Base-by-base conservation (phyloP, 257 asterid genomes). In the Ligustrum vulgare region DNA sequence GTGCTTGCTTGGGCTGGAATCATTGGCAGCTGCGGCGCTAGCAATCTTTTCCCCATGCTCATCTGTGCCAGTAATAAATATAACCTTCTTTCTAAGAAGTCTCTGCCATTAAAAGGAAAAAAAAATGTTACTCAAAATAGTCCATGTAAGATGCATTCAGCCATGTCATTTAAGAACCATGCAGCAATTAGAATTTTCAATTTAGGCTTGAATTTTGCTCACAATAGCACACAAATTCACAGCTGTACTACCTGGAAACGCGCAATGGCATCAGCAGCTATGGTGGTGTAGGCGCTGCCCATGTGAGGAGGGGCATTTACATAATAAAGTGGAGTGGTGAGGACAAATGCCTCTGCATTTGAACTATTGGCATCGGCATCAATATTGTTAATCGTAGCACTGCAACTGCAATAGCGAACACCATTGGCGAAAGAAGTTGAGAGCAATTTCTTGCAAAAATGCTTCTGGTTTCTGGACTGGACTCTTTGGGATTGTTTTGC, bases 21-120 rank as follows among this genome's bases (percentile, higher is more conserved):
- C 97, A 79, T 72, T 86, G 47, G 87, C 94, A 81, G 89, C 93
- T 20, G 98, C 96, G 28, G 99, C 96, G 75, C 72, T 85, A 69
- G 99, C 95, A 83, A 94, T 94, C 89, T 94, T 94, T 62, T 94
- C 99, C 2, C 99, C 99, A 36, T 92, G 99, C 85, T 94, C 99
- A 65, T 94, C 99, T 6, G 99, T 94, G 77, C 99, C 99, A 23
- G 98, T 92, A 72, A 92, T 79, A 63, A 94, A 94, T 77, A 91
- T 82, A 79, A 94, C 96, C 83, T 87, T 89, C 85, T 86, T 94
- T 62, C 89, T 95, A 0, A 80, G 79, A 83, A 94, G 97, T 85
- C 99, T 91, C 99, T 94, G 83, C 75, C 71, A 73, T 70, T 70
- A 47, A 78, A 35, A 35, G 7, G 6, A 35, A 35, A 8, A 62